Percentiles rank a stretch among this genome's conserved stretches.
Evolutionary conservation across 1,139 yeast genomes (phyloP).

Genomic region (Candida sp.): DNA sequence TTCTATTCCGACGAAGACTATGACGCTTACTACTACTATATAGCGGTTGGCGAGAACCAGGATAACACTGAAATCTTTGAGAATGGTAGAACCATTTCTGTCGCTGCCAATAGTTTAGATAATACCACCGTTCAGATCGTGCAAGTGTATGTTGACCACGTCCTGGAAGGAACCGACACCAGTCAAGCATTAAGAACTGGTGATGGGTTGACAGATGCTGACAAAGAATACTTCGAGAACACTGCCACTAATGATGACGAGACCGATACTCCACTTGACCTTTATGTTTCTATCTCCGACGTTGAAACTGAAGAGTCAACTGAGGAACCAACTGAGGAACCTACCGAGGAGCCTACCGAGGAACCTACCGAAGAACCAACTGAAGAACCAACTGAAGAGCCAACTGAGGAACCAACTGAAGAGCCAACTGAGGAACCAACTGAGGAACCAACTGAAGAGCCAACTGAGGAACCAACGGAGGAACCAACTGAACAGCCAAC

Average conservation of each 20-base stretch:
- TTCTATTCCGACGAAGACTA: conserved; percentile 34
- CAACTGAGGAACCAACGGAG: not conserved
- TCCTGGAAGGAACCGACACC: conserved; percentile 17
- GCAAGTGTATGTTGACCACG: conserved; percentile 30
- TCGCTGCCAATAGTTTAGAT: conserved; percentile 35
- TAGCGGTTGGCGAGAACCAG: conserved; percentile 21
- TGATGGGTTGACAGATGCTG: not conserved
- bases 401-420: not conserved
- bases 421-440: not conserved
- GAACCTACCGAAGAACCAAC: not conserved
- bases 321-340: not conserved
- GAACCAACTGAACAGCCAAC: not conserved
- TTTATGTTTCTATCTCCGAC: not conserved
- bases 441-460: not conserved
- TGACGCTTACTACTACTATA: conserved; percentile 40
- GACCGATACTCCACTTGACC: not conserved
- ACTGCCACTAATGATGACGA: not conserved
- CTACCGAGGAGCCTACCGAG: not conserved
- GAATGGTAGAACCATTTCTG: conserved; percentile 35
- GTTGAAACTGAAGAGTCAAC: not conserved
- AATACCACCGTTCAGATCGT: conserved; percentile 25
- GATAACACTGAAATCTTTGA: conserved; percentile 37
- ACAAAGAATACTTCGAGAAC: not conserved
- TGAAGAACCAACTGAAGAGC: not conserved
- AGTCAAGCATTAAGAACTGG: not conserved